phyloP scores from a whole-genome alignment of 2,329 filamentous ascomycete genomes.

The Lachnellula cervina region DNA sequence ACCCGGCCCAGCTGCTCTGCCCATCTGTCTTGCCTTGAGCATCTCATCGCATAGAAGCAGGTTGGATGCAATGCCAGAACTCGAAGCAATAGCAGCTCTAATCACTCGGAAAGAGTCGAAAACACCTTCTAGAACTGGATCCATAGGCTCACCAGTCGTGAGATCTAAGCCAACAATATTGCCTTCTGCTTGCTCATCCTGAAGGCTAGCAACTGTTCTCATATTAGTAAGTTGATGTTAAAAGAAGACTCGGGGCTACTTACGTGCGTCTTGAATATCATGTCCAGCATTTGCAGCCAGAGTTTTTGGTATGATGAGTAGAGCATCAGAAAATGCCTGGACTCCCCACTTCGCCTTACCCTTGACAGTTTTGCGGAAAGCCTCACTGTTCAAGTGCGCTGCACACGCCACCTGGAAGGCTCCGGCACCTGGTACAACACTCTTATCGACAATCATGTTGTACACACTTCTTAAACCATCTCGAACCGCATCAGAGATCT shows the following conservation, averaged over 20 bases:
- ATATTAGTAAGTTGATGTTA: constrained; percentile 17
- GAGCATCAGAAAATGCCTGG: constrained; percentile 87
- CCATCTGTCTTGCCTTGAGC: constrained; percentile 97
- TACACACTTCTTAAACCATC: constrained; percentile 95
- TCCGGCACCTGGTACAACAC: constrained; percentile 88
- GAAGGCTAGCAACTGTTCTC: constrained; percentile 68
- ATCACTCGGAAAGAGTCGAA: constrained; percentile 96
- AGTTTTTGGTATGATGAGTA: constrained; percentile 95
- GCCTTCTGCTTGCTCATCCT: constrained; percentile 81
- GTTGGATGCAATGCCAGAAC: constrained; percentile 92
- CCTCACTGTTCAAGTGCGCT: constrained; percentile 78
- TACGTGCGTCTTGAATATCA: constrained; percentile 91
- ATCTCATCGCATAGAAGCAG: constrained; percentile 93
- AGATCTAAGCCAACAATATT: constrained; percentile 84
- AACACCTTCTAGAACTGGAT: constrained; percentile 85
- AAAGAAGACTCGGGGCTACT: constrained; percentile 38
- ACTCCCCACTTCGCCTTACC: constrained; percentile 98
- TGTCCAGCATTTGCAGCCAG: constrained; percentile 93
- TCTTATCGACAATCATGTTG: constrained; percentile 99
- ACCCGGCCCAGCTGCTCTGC: constrained; percentile 55
- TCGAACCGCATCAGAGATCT: constrained; percentile 93
- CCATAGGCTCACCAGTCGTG: constrained; percentile 86
- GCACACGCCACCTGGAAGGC: constrained; percentile 95
- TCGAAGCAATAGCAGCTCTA: constrained; percentile 88
- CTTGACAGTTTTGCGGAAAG: constrained; percentile 86